Conservation (phyloP, 441 rosid species). For the Erysimum cheiri region DNA sequence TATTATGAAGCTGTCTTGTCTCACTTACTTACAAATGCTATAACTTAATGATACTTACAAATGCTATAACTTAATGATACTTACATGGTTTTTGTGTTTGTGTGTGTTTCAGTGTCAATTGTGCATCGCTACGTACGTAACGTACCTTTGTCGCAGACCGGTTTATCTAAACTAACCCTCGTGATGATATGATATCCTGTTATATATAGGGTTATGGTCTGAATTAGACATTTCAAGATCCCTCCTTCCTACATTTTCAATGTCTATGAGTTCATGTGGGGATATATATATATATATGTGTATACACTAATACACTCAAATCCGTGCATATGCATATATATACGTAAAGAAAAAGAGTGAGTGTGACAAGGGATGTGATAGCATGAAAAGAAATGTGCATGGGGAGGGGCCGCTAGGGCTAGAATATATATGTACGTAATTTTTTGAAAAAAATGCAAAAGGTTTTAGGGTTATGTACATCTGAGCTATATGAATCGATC, state of each 20-base stretch:
- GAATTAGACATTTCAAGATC: slow-evolving; percentile 35
- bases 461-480: slow-evolving; percentile 36
- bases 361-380: slow-evolving; percentile 42
- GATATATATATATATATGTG: slow-evolving; percentile 27
- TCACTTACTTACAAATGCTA: slow-evolving; percentile 39
- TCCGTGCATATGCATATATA: slow-evolving; percentile 4
- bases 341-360: slow-evolving; percentile 29
- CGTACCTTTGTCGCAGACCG: slow-evolving; percentile 23
- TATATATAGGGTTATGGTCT: slow-evolving; percentile 36
- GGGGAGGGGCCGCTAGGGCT: slow-evolving; percentile 42
- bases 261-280: slow-evolving; percentile 39
- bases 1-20: slow-evolving; percentile 42
- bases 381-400: slow-evolving; percentile 45
- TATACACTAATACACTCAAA: slow-evolving; percentile 25
- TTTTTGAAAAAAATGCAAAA: not conserved
- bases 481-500: slow-evolving; percentile 35
- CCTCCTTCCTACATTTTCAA: slow-evolving; percentile 32
- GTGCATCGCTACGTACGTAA: slow-evolving; percentile 22
- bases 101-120: slow-evolving; percentile 45
- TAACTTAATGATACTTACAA: slow-evolving; percentile 35
- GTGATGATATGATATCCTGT: slow-evolving; percentile 35
- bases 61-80: slow-evolving; percentile 31
- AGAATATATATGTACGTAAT: slow-evolving; percentile 15
- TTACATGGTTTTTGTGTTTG: slow-evolving; percentile 35
- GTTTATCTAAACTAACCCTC: slow-evolving; percentile 31